phyloP scores from a whole-genome alignment of 345 rosid species.

The Salix suchowensis region DNA sequence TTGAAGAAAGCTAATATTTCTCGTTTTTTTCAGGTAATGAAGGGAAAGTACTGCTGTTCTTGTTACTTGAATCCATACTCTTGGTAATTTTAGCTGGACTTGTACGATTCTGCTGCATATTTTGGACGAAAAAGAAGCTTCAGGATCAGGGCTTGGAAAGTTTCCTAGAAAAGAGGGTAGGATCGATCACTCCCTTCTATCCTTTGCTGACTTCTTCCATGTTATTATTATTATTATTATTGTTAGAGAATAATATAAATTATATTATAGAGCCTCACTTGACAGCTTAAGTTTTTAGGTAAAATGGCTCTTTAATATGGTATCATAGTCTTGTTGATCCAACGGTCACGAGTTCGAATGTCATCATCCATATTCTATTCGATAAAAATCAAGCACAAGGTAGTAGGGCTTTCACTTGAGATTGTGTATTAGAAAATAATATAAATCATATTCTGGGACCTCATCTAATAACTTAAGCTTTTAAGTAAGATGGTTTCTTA shows the following conservation, averaged over 20 bases:
- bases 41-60: slow-evolving; percentile 47
- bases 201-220: not conserved
- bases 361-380: accelerated
- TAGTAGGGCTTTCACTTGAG: too few species aligned
- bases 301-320: accelerated
- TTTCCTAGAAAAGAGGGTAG: slow-evolving; percentile 72
- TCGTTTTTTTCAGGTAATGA: slow-evolving; percentile 45
- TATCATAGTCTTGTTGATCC: too few species aligned
- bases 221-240: not conserved
- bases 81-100: slow-evolving; percentile 52
- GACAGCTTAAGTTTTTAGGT: too few species aligned
- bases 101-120: slow-evolving; percentile 69
- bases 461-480: too few species aligned
- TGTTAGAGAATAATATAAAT: too few species aligned
- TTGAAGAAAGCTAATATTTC: not conserved
- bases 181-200: not conserved
- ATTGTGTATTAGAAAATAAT: too few species aligned
- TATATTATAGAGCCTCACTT: too few species aligned
- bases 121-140: slow-evolving; percentile 86
- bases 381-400: too few species aligned
- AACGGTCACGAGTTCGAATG: too few species aligned
- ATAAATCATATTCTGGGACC: too few species aligned
- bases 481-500: too few species aligned
- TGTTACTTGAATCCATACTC: slow-evolving; percentile 56
- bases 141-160: slow-evolving; percentile 50